phyloP scores from a whole-genome alignment of 1,284 basidiomycete species.

The Moesziomyces sp. region DNA sequence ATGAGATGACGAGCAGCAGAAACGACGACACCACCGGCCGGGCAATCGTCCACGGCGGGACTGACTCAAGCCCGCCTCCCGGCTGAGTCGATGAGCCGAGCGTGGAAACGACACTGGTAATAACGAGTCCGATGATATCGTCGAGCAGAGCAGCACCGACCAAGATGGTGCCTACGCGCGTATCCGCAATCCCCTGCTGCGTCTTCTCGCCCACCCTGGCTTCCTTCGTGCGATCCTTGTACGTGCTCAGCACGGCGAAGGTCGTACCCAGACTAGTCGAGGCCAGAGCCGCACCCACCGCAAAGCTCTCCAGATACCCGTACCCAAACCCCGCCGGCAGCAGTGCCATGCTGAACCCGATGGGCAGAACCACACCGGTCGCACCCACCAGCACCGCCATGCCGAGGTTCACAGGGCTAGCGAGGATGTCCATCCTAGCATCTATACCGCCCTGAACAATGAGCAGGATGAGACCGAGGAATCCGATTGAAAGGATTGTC shows the following conservation, averaged over 20 bases:
- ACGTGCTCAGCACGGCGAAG: constrained; percentile 70
- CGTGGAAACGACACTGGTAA: constrained; percentile 71
- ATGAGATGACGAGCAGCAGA: constrained; percentile 65
- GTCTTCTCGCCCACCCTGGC: constrained; percentile 7
- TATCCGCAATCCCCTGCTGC: constrained; percentile 68
- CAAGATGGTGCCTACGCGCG: constrained; percentile 72
- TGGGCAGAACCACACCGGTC: constrained; percentile 71
- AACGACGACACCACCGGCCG: constrained; percentile 69
- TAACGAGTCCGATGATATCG: constrained; percentile 73
- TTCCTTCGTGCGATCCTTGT: not conserved
- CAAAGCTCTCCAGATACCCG: constrained; percentile 71
- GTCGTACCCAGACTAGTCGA: constrained; percentile 74
- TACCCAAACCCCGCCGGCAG: constrained; percentile 65
- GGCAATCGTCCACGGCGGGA: constrained; percentile 69
- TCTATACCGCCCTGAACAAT: constrained; percentile 71
- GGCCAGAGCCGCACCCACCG: constrained; percentile 72
- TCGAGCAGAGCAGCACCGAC: constrained; percentile 73
- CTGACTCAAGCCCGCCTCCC: constrained; percentile 1
- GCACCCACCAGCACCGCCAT: constrained; percentile 70
- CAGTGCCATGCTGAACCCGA: constrained; percentile 70
- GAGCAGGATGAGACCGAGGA: constrained; percentile 72
- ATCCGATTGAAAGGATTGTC: constrained; percentile 71
- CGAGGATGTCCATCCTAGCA: constrained; percentile 34
- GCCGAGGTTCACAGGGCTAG: constrained; percentile 68
- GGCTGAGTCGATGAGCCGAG: constrained; percentile 56